Evolutionary conservation across 371 early-diverging fungal genomes (phyloP), one percentile per base, ranked within the genome.

Genomic region (Mucor saturninus): DNA sequence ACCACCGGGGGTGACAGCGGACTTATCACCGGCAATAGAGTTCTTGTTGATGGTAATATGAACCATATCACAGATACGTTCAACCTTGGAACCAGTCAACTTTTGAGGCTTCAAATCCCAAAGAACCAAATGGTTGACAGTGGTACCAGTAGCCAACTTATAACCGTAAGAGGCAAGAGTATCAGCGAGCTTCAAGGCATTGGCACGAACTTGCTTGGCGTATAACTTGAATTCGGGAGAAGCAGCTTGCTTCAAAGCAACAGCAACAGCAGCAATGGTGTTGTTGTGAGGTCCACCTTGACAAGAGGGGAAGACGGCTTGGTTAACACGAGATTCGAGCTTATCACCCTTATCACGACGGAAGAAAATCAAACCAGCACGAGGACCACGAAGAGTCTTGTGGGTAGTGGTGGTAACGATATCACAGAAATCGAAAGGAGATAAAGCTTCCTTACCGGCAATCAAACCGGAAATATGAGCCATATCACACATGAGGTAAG

Each of bases 241-340:
- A 45, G 86, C 88, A 26, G 93, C 98, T 84, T 98, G 98, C 86
- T 97, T 94, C 56, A 99, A 83, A 2, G 99, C 97, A 52, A 99
- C 99, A 40, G 99, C 97, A 15, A 99, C 81, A 31, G 94, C 99
- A 42, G 98, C 96, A 78, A 99, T 99, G 57, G 99, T 98, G 89
- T 99, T 96, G 91, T 99, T 99, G 91, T 99, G 99, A 21, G 99
- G 99, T 38, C 99, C 99, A 66, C 99, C 99, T 83, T 99, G 99
- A 81, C 87, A 89, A 54, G 90, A 94, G 56, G 99, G 99, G 89
- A 99, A 99, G 43, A 99, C 99, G 11, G 98, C 95, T 73, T 89
- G 88, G 89, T 99, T 98, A 79, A 99, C 95, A 46, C 92, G 93
- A 65, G 73, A 72, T 79, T 99, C 98, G 39, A 99, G 87, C 65